These are phyloP conservation scores for Apodospora peruviana DNA, from an alignment of 495 filamentous ascomycete genomes.

Conservation along the genomic window DNA sequence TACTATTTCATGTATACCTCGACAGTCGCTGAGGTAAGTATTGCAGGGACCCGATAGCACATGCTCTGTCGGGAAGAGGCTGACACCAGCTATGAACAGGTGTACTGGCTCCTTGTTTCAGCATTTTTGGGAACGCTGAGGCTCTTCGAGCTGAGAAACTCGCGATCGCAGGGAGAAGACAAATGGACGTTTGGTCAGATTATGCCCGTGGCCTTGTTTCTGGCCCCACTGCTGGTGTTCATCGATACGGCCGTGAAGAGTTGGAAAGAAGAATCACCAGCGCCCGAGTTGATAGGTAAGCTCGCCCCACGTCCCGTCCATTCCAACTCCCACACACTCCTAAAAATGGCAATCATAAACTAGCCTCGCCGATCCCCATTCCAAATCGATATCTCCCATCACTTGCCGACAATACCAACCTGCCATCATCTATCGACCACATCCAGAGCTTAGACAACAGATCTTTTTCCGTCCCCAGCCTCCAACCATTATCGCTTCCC, in stretches of 20 bases:
- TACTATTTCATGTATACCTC: background rate
- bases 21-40: background rate
- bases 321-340: background rate
- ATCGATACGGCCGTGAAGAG: background rate
- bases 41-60: background rate
- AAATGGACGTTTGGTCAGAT: background rate
- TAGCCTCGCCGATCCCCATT: background rate
- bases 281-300: too few species aligned
- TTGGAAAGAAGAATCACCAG: too few species aligned
- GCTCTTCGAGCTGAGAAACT: background rate
- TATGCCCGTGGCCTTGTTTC: background rate
- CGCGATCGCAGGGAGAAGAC: background rate
- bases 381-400: background rate
- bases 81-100: background rate
- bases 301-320: background rate
- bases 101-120: background rate
- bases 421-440: background rate
- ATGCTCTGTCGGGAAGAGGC: background rate
- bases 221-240: background rate
- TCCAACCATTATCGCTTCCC: background rate
- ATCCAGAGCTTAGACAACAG: background rate
- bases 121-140: background rate
- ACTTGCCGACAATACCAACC: background rate
- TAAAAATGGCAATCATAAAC: background rate
- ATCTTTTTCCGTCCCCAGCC: background rate